phyloP scores from a whole-genome alignment of 768 basidiomycete species.

The Kwoniella dendrophila region DNA sequence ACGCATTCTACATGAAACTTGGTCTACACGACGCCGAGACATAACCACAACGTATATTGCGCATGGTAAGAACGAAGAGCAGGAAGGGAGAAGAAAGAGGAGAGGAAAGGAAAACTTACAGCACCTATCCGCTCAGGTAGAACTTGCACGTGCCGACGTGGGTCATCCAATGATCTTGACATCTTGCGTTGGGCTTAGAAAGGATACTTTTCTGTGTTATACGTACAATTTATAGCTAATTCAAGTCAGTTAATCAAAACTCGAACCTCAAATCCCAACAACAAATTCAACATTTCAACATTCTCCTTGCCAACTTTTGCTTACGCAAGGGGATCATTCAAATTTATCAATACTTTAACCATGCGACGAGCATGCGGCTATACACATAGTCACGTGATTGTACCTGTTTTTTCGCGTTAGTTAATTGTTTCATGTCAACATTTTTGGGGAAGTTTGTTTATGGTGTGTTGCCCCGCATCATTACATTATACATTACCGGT shows the following conservation, averaged over 20 bases:
- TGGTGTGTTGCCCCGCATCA: too few species aligned
- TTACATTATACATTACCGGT: too few species aligned
- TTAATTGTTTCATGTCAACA: too few species aligned
- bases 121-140: slow-evolving; percentile 47
- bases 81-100: background rate
- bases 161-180: slow-evolving; percentile 12
- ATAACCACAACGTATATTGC: too few species aligned
- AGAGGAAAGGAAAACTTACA: slow-evolving; percentile 21
- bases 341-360: background rate
- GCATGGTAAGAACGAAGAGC: background rate
- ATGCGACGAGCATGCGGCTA: too few species aligned
- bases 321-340: background rate
- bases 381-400: too few species aligned
- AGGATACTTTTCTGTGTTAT: background rate
- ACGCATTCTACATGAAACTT: slow-evolving; percentile 6
- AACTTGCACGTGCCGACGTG: slow-evolving; percentile 50
- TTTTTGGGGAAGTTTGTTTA: too few species aligned
- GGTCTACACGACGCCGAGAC: too few species aligned
- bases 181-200: background rate
- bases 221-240: background rate
- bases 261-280: background rate
- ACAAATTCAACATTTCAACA: too few species aligned
- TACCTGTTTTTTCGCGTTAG: too few species aligned
- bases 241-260: background rate
- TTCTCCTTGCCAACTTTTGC: slow-evolving; percentile 19